Conservation (phyloP, 2,329 filamentous ascomycete species). For the Claviceps paspali region DNA sequence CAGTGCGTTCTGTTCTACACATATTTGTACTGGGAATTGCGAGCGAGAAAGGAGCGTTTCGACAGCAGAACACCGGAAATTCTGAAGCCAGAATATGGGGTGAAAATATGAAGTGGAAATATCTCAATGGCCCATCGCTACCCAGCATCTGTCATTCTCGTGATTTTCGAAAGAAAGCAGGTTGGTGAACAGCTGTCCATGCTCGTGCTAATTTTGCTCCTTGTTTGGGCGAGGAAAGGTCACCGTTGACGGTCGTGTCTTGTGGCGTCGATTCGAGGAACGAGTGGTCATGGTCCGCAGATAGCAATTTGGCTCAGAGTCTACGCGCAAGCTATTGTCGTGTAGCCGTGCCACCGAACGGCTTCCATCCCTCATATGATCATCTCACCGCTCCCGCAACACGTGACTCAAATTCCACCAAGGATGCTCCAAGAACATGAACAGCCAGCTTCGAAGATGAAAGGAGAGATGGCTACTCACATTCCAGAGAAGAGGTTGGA, state of each 20-base stretch:
- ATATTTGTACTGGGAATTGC: background rate
- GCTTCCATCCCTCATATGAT: background rate
- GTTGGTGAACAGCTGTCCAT: background rate
- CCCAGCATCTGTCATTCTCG: background rate
- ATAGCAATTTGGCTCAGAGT: too few species aligned
- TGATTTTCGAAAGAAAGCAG: background rate
- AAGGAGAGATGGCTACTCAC: conserved; percentile 27
- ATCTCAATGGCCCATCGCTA: background rate
- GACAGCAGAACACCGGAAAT: background rate
- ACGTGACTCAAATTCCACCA: too few species aligned
- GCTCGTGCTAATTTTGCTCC: too few species aligned
- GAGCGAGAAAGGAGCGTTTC: background rate
- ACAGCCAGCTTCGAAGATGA: background rate
- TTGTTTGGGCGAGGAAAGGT: too few species aligned
- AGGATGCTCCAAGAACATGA: background rate
- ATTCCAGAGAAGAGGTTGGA: conserved; percentile 48
- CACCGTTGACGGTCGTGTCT: too few species aligned
- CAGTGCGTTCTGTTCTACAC: background rate
- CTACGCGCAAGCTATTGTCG: background rate
- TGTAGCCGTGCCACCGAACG: background rate
- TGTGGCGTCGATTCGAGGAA: too few species aligned
- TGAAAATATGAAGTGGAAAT: too few species aligned
- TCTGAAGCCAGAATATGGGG: background rate
- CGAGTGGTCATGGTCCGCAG: too few species aligned
- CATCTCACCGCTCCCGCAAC: background rate